Evolutionary conservation across 2,329 filamentous ascomycete species (phyloP).

Genomic region (Paecilomyces formosus): DNA sequence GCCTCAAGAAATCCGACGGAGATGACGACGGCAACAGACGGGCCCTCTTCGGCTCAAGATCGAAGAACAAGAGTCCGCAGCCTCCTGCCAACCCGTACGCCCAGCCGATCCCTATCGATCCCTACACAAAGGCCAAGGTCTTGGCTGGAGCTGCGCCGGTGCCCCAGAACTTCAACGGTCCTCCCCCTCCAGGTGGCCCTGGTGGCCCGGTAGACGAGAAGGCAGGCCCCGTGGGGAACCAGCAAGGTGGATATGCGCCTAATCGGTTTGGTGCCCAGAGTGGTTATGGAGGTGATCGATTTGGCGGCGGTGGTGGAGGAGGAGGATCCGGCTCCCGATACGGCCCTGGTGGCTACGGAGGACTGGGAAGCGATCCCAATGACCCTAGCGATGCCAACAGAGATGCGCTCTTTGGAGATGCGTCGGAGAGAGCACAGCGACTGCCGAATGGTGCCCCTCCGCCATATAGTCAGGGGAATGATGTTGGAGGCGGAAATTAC

Average conservation of each 20-base stretch:
- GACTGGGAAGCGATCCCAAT: constrained; percentile 46
- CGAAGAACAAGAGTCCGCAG: constrained; percentile 47
- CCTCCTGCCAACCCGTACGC: constrained; percentile 51
- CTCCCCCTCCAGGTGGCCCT: constrained; percentile 10
- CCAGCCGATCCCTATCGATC: constrained; percentile 44
- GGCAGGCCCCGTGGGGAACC: constrained; percentile 25
- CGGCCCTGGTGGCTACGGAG: constrained; percentile 47
- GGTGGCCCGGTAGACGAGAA: constrained; percentile 14
- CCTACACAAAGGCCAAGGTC: constrained; percentile 47
- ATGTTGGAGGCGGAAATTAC: constrained; percentile 21
- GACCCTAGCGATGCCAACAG: constrained; percentile 48
- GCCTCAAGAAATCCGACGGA: constrained; percentile 48
- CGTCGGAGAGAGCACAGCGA: constrained; percentile 43
- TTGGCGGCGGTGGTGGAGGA: constrained; percentile 37
- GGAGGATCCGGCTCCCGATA: constrained; percentile 40
- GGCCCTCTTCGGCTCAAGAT: constrained; percentile 52
- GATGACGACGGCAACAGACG: constrained; percentile 47
- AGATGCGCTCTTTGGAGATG: constrained; percentile 53
- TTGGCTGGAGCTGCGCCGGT: constrained; percentile 32
- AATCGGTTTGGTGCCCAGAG: constrained; percentile 38
- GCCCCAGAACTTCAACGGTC: constrained; percentile 17
- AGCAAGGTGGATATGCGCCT: constrained; percentile 30
- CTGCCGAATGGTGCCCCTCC: constrained; percentile 24
- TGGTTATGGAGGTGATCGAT: constrained; percentile 47
- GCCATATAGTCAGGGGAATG: constrained; percentile 24